Evolutionary conservation across 2,329 filamentous ascomycete genomes (phyloP), one percentile per base, ranked within the genome.

Genomic region (Aureobasidium subglaciale): DNA sequence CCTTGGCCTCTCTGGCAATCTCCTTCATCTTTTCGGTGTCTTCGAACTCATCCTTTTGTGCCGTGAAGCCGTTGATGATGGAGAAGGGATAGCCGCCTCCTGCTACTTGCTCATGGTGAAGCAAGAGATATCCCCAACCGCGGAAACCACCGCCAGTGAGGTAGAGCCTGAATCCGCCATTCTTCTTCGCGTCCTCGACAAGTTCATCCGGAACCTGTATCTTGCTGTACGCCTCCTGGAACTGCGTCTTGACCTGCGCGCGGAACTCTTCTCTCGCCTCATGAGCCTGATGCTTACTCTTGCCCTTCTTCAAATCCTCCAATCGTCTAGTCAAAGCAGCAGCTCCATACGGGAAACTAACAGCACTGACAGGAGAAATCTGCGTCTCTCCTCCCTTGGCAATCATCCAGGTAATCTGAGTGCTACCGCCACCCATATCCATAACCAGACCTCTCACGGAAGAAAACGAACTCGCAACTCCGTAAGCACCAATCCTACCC

Each of bases 111-210:
- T 89, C 80, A 7, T 76, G 71, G 63, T 92, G 87, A 86, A 95
- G 90, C 54, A 96, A 77, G 64, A 95, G 84, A 69, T 89, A 95
- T 5, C 90, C 91, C 77, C 93, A 96, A 15, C 91, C 91, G 35
- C 91, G 79, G 67, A 96, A 95, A 0, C 91, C 91, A 22, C 91
- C 91, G 42, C 91, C 91, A 60, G 88, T 95, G 57, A 96, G 82
- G 68, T 91, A 96, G 8, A 96, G 75, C 30, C 86, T 82, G 56
- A 90, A 76, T 5, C 79, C 79, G 1, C 73, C 75, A 1, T 73
- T 63, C 7, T 68, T 63, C 18, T 72, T 68, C 15, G 75, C 73
- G 13, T 69, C 0, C 25, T 56, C 27, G 20, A 56, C 35, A 20
- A 70, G 63, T 15, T 76, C 53, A 16, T 41, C 4, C 5, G 53